Evolutionary conservation across 169 alveolate genomes (phyloP).

Genomic region (Eimeria necatrix): DNA sequence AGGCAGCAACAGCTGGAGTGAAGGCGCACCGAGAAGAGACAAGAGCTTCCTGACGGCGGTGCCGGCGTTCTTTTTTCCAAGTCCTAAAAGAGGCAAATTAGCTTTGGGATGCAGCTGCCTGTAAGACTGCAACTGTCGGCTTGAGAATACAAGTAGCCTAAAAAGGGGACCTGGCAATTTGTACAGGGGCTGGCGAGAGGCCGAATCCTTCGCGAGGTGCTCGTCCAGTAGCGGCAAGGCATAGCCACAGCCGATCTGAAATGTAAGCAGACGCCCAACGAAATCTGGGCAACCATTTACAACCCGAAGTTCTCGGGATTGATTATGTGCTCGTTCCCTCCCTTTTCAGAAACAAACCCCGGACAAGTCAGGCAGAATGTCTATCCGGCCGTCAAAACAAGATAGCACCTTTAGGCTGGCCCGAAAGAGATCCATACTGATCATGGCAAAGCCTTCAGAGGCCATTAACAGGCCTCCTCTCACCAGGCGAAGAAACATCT

Average conservation of each 20-base stretch:
- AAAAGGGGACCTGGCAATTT: conserved; percentile 66
- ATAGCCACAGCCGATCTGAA: conserved; percentile 79
- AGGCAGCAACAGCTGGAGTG: not conserved
- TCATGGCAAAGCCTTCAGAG: not conserved
- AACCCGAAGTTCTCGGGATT: not conserved
- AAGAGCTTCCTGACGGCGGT: conserved; percentile 75
- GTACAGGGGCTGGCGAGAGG: conserved; percentile 63
- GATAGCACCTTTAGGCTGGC: not conserved
- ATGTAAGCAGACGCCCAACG: not conserved
- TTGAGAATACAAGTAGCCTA: conserved; percentile 68
- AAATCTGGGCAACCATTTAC: not conserved
- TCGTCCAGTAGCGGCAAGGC: conserved; percentile 59
- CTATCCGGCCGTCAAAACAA: not conserved
- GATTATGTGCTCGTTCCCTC: not conserved
- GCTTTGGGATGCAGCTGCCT: conserved; percentile 71
- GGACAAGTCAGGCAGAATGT: no score
- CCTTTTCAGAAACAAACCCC: not conserved
- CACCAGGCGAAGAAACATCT: conserved; percentile 48
- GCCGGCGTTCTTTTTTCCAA: conserved; percentile 68
- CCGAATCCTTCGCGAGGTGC: conserved; percentile 67
- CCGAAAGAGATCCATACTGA: not conserved
- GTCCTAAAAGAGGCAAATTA: conserved; percentile 65
- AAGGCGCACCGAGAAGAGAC: conserved; percentile 55
- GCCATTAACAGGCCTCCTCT: not conserved
- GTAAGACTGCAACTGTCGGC: conserved; percentile 72